Base-by-base conservation (phyloP, 129 eudicot species). In the Smallanthus sonchifolius region DNA sequence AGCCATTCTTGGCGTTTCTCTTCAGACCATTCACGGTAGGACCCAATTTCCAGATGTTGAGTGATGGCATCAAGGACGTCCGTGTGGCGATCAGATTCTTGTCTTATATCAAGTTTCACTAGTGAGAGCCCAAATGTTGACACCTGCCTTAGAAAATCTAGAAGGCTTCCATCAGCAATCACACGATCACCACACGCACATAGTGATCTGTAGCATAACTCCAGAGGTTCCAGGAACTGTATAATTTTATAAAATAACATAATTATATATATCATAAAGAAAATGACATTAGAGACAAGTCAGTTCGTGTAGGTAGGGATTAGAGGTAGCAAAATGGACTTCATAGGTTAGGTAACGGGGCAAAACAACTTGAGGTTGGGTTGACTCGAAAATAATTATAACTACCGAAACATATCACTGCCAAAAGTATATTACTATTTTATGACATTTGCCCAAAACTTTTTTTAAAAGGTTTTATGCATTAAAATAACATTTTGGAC, bases 31-130 rank as follows among this genome's bases (percentile, higher is more conserved):
- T 91, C 96, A 28, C 85, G 82, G 77, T 91, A 95, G 9, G 99
- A 95, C 47, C 99, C 99, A 10, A 95, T 82, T 72, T 88, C 99
- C 69, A 95, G 75, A 82, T 95, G 99, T 40, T 76, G 80, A 65
- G 99, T 95, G 43, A 95, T 85, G 38, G 99, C 99, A 75, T 95
- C 92, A 7, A 95, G 92, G 73, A 95, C 97, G 66, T 95, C 99
- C 2, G 99, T 85, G 86, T 95, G 99, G 54, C 99, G 76, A 10
- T 95, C 99, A 1, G 99, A 95, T 61, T 95, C 99, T 86, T 95
- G 99, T 38, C 99, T 79, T 47, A 95, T 95, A 79, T 95, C 99
- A 11, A 95, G 99, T 77, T 88, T 83, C 45, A 95, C 99, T 3
- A 95, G 84, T 10, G 99, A 95, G 28, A 95, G 86, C 14, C 99